phyloP scores from a whole-genome alignment of 164 flowering plant species.

The Platanus orientalis region DNA sequence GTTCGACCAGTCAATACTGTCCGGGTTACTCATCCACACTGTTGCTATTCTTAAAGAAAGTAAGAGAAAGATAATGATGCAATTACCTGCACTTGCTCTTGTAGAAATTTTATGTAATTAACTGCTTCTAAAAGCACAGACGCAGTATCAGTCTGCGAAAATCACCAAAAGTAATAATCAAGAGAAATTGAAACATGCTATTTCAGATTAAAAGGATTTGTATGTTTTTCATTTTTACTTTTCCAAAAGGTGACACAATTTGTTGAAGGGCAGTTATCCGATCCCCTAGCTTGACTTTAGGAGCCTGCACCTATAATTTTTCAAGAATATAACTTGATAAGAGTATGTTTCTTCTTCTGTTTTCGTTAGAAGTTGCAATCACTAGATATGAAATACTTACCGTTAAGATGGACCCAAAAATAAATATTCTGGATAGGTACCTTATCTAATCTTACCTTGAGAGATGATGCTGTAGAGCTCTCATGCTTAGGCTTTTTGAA shows the following conservation, averaged over 20 bases:
- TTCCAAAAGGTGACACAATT: conserved; percentile 79
- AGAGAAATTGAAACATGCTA: background rate
- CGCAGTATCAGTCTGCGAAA: conserved; percentile 69
- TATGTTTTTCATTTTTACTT: conserved; percentile 32
- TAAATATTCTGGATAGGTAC: no score
- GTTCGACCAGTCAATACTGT: no score
- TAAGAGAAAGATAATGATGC: background rate
- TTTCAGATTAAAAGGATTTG: background rate
- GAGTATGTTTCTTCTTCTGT: no score
- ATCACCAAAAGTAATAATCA: background rate
- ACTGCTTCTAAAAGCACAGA: conserved; percentile 66
- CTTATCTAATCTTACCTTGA: conserved; percentile 36
- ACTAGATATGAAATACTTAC: no score
- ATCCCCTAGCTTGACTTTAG: conserved; percentile 61
- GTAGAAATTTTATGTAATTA: conserved; percentile 50
- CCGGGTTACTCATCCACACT: no score
- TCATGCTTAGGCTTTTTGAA: conserved; percentile 54
- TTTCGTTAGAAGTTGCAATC: no score
- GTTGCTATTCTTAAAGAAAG: background rate
- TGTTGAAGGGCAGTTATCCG: conserved; percentile 69
- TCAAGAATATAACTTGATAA: no score
- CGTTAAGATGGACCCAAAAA: no score
- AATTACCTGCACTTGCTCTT: conserved; percentile 68
- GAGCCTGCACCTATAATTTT: conserved; percentile 16
- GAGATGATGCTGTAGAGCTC: conserved; percentile 37